Evolutionary conservation across 2,329 filamentous ascomycete species (phyloP).

Genomic region (Moelleriella libera): DNA sequence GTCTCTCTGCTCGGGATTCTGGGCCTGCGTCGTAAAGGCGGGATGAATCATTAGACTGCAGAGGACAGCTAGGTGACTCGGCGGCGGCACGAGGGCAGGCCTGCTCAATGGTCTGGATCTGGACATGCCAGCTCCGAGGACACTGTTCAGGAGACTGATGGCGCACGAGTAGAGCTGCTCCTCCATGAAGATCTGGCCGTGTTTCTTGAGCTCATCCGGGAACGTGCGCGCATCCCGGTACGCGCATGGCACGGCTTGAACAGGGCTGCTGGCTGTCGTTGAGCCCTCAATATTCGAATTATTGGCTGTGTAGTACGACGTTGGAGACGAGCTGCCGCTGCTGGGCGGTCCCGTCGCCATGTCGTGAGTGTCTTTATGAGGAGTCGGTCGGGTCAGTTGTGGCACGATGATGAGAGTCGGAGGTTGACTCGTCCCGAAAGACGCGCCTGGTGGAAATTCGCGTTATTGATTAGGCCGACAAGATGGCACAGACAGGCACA

Average conservation of each 20-base stretch:
- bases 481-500: no score
- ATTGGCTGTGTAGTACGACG: slow-evolving; percentile 21
- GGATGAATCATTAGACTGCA: slow-evolving; percentile 76
- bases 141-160: slow-evolving; percentile 48
- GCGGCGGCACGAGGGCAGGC: slow-evolving; percentile 50
- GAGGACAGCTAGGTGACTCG: slow-evolving; percentile 63
- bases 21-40: slow-evolving; percentile 57
- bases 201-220: slow-evolving; percentile 48
- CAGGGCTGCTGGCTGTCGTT: slow-evolving; percentile 21
- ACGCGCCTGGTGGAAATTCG: no score
- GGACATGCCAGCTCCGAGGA: slow-evolving; percentile 40
- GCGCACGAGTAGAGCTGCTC: slow-evolving; percentile 48
- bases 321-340: slow-evolving; percentile 15
- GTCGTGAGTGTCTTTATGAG: not conserved
- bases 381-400: not conserved
- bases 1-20: slow-evolving; percentile 42
- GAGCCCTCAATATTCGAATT: slow-evolving; percentile 14
- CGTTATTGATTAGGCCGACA: no score
- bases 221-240: slow-evolving; percentile 43
- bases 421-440: no score
- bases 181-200: slow-evolving; percentile 60
- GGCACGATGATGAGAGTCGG: not conserved
- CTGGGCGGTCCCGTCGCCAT: slow-evolving; percentile 6
- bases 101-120: slow-evolving; percentile 12
- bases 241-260: slow-evolving; percentile 13